Percentiles rank a stretch among this genome's conserved stretches.
Evolutionary conservation across 805 yeast genomes (phyloP).

Genomic region (Sugiyamaella qingdaonensis): DNA sequence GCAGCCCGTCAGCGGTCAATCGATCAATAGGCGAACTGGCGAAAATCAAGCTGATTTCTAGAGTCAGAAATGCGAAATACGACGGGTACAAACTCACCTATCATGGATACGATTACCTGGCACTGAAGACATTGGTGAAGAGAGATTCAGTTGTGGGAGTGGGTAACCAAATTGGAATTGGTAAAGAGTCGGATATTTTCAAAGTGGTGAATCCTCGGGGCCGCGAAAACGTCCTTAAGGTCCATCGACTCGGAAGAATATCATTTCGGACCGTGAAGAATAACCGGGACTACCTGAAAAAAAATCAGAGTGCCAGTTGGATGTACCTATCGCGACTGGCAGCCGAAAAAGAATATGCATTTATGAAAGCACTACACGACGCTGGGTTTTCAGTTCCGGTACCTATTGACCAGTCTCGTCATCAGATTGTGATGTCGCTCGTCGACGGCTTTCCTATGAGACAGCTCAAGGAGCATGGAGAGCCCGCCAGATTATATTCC

Average conservation of each 20-base stretch:
- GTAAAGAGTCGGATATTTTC: slow-evolving; percentile 95
- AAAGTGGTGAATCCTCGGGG: slow-evolving; percentile 70
- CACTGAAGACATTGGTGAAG: slow-evolving; percentile 76
- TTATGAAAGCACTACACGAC: slow-evolving; percentile 68
- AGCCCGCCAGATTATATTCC: slow-evolving; percentile 69
- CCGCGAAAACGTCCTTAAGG: slow-evolving; percentile 69
- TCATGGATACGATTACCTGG: slow-evolving; percentile 88
- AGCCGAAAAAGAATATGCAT: slow-evolving; percentile 87
- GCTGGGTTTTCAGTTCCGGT: slow-evolving; percentile 83
- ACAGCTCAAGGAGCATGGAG: slow-evolving; percentile 63
- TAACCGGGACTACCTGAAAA: slow-evolving; percentile 84
- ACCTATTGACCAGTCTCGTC: slow-evolving; percentile 87
- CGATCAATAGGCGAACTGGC: slow-evolving; percentile 82
- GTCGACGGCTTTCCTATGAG: slow-evolving; percentile 90
- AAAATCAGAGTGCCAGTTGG: slow-evolving; percentile 77
- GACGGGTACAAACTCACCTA: slow-evolving; percentile 91
- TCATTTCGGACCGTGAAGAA: slow-evolving; percentile 90
- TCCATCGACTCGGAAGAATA: slow-evolving; percentile 90
- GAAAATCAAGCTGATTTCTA: slow-evolving; percentile 70
- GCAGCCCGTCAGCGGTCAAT: slow-evolving; percentile 71
- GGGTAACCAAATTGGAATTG: slow-evolving; percentile 90
- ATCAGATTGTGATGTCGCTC: slow-evolving; percentile 88
- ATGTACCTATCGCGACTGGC: slow-evolving; percentile 87
- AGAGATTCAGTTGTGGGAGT: slow-evolving; percentile 69
- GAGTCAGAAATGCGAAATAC: slow-evolving; percentile 84